These are phyloP conservation scores for Mrakia gelida DNA, from an alignment of 768 basidiomycete genomes.

Conservation along the genomic window DNA sequence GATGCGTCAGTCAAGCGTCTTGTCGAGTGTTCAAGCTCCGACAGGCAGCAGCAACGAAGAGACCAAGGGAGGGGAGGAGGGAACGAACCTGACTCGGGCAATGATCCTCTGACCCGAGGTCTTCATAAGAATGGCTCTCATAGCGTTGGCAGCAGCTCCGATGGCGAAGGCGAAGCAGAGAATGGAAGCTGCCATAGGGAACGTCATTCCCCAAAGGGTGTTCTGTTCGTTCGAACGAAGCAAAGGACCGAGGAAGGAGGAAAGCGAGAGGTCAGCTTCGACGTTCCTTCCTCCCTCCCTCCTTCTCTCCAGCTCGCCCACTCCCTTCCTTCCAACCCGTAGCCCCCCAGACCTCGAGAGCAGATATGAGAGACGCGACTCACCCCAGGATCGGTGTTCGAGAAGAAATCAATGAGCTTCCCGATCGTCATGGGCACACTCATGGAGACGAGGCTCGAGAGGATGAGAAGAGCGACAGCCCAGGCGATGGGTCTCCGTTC, in stretches of 20 bases:
- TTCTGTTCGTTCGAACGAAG: slow-evolving; percentile 26
- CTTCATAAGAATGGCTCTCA: slow-evolving; percentile 60
- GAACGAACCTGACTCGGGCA: slow-evolving; percentile 51
- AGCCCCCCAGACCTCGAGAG: background rate
- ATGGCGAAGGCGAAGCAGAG: slow-evolving; percentile 73
- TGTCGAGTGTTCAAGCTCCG: no score
- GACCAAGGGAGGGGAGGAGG: background rate
- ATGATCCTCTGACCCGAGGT: slow-evolving; percentile 89
- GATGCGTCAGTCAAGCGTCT: no score
- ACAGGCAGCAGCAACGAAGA: background rate
- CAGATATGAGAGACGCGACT: background rate
- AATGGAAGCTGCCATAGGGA: slow-evolving; percentile 70
- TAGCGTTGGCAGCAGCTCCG: slow-evolving; percentile 83
- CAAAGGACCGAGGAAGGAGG: background rate
- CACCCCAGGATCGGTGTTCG: slow-evolving; percentile 37
- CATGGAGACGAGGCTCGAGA: slow-evolving; percentile 89
- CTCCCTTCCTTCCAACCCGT: background rate
- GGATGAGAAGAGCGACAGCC: slow-evolving; percentile 68
- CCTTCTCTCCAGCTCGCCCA: background rate
- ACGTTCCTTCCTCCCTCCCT: background rate
- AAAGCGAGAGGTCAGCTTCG: slow-evolving; percentile 38
- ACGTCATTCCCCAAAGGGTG: slow-evolving; percentile 71
- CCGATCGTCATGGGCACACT: slow-evolving; percentile 90
- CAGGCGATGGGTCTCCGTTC: slow-evolving; percentile 71
- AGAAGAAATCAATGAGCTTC: slow-evolving; percentile 87